Evolutionary conservation across 805 yeast genomes (phyloP), one percentile per base, ranked within the genome.

Genomic region (Ogataea ramenticola): DNA sequence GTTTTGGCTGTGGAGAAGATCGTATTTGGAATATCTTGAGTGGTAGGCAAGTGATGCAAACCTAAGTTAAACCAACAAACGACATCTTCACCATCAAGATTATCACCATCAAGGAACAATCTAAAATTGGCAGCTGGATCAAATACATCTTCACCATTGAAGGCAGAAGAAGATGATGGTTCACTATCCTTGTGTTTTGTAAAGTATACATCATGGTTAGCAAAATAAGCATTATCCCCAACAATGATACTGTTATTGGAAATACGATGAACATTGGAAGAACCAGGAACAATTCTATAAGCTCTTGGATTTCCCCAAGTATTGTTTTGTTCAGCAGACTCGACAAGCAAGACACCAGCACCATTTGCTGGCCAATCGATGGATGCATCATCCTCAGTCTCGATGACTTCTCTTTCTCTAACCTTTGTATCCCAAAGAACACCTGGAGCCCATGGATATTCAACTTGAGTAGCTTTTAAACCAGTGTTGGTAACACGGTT

Each of bases 21-120:
- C 12, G 62, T 58, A 38, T 49, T 55, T 47, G 61, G 62, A 31
- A 58, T 53, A 46, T 58, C 62, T 34, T 58, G 57, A 24, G 60
- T 53, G 44, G 53, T 57, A 47, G 62, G 62, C 39, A 58, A 48
- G 40, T 58, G 62, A 38, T 58, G 62, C 20, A 58, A 42, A 29
- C 55, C 62, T 35, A 58, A 40, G 46, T 54, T 58, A 36, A 57
- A 46, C 62, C 62, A 58, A n/a, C 50, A 52, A 20, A 58, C 62
- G 21, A 58, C 37, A 40, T 58, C 62, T 40, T 53, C 60, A 32
- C 60, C 60, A 24, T 43, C 55, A 22, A 57, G 26, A 35, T 39
- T 47, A 36, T 57, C 63, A 40, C 52, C 56, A 43, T 57, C 58
- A n/a, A 58, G 45, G 49, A 51, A 58, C 2, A 36, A 27, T 39